These are phyloP conservation scores for Sphaerulina vaccinii DNA, from an alignment of 2,329 filamentous ascomycete species.

Conservation along the genomic window DNA sequence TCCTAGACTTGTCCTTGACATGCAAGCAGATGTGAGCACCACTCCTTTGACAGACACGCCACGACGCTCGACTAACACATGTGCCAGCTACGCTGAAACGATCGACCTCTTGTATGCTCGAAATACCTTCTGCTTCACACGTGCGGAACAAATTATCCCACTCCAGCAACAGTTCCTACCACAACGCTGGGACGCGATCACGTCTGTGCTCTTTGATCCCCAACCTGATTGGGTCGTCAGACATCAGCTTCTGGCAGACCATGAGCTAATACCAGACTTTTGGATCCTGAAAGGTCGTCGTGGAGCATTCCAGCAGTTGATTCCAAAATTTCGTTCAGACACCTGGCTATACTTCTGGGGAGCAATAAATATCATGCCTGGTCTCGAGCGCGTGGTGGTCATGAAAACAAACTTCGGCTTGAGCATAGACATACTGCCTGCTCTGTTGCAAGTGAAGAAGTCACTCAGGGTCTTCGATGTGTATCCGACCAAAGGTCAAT, in stretches of 20 bases:
- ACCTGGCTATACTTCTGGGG: conserved; percentile 1
- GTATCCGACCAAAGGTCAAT: background rate
- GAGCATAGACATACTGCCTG: background rate
- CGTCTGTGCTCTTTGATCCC: no score
- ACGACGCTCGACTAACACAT: background rate
- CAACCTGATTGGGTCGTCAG: no score
- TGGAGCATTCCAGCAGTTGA: no score
- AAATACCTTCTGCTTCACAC: conserved; percentile 2
- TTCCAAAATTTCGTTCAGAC: background rate
- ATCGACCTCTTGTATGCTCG: background rate
- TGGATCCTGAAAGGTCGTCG: no score
- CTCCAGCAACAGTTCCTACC: background rate
- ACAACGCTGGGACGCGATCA: conserved; percentile 1
- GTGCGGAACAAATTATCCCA: background rate
- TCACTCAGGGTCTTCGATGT: background rate
- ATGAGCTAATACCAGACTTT: background rate
- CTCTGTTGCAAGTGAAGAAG: background rate
- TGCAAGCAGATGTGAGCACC: conserved; percentile 3
- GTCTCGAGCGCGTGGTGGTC: background rate
- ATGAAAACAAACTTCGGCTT: background rate
- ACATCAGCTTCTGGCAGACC: no score
- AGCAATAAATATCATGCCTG: background rate
- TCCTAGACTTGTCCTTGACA: background rate
- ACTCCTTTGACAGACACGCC: background rate
- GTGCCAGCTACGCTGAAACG: background rate